These are phyloP conservation scores for Myriosclerotinia duriaeana DNA, from an alignment of 2,329 filamentous ascomycete genomes.

Conservation along the genomic window DNA sequence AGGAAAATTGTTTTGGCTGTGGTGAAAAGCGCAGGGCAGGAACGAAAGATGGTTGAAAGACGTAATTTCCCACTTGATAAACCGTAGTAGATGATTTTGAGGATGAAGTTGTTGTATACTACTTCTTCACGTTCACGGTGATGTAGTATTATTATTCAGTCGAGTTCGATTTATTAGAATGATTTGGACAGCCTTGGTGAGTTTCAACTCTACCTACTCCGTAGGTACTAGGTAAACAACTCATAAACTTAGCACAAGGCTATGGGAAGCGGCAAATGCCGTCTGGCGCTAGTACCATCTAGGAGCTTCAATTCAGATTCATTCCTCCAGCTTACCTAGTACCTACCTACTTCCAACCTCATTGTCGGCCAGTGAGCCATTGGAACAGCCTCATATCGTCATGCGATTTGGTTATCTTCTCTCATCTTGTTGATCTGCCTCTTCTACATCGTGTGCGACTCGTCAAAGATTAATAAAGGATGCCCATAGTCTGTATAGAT, in stretches of 20 bases:
- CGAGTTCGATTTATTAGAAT: not conserved
- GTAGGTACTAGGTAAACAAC: no score
- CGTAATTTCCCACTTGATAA: no score
- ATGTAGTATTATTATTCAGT: no score
- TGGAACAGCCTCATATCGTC: not conserved
- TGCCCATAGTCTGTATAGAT: constrained; percentile 11
- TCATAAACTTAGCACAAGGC: not conserved
- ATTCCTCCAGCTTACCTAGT: no score
- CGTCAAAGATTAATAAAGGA: not conserved
- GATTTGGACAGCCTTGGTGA: no score
- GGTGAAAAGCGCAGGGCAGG: no score
- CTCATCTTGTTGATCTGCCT: not conserved
- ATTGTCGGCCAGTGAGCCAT: not conserved
- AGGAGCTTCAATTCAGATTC: not conserved
- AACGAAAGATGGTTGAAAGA: not conserved
- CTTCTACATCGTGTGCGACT: not conserved
- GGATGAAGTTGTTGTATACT: no score
- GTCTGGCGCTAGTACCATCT: constrained; percentile 9
- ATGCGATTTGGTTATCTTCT: not conserved
- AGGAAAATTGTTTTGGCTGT: not conserved
- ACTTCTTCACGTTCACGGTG: not conserved
- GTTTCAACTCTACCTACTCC: no score
- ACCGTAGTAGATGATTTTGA: no score
- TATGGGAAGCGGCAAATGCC: constrained; percentile 19
- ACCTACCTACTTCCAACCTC: not conserved